Evolutionary conservation across 257 asterid species (phyloP).

Genomic region (Fraxinus anomala): DNA sequence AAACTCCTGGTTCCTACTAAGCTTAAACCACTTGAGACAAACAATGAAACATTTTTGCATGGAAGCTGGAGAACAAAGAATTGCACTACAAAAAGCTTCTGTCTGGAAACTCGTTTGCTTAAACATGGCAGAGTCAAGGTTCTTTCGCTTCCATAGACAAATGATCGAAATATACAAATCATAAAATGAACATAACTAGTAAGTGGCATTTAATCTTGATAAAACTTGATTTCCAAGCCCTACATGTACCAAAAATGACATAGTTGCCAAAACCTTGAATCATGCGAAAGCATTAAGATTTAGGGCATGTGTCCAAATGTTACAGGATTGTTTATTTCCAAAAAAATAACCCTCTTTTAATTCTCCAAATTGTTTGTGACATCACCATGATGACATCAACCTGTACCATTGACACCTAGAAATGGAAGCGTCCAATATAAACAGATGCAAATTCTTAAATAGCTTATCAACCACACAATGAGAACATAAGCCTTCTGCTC

Average conservation of each 20-base stretch:
- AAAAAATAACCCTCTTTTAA: neutral
- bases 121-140: neutral
- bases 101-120: neutral
- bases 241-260: neutral
- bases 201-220: neutral
- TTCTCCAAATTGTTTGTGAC: neutral
- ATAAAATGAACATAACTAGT: neutral
- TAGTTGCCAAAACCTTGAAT: neutral
- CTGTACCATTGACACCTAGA: neutral
- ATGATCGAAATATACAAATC: neutral
- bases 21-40: conserved; percentile 4
- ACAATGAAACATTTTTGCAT: neutral
- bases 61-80: conserved; percentile 8
- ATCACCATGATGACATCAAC: neutral
- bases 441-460: conserved; percentile 4
- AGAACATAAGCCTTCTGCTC: neutral
- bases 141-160: neutral
- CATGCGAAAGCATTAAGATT: neutral
- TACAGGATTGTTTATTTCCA: neutral
- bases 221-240: neutral
- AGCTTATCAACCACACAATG: conserved; percentile 9
- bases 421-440: neutral
- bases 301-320: neutral
- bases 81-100: conserved; percentile 5
- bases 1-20: neutral